Percentiles rank a stretch among this genome's conserved stretches.
Evolutionary conservation across 2,329 filamentous ascomycete species (phyloP).

Genomic region (Aspergillus floridensis): DNA sequence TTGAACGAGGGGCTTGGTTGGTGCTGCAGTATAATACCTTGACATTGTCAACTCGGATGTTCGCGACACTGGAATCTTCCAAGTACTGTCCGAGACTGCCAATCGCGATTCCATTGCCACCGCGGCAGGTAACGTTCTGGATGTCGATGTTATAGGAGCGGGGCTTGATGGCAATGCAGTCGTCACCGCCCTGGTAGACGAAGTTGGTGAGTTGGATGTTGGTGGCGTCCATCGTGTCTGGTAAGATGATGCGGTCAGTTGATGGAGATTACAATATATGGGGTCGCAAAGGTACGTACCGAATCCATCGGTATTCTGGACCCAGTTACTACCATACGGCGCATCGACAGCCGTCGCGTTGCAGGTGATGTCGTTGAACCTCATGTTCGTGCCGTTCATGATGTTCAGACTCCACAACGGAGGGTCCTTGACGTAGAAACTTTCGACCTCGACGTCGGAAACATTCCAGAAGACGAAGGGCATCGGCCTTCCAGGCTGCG

Average conservation of each 20-base stretch:
- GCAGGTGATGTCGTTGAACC: constrained; percentile 50
- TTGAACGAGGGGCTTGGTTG: background rate
- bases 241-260: background rate
- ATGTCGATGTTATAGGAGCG: constrained; percentile 59
- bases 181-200: constrained; percentile 57
- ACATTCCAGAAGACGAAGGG: constrained; percentile 60
- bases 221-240: constrained; percentile 54
- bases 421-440: constrained; percentile 53
- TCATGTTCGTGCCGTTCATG: constrained; percentile 57
- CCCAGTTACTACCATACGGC: constrained; percentile 54
- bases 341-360: constrained; percentile 53
- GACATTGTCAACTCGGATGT: constrained; percentile 50
- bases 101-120: constrained; percentile 53
- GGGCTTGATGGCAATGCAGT: constrained; percentile 62
- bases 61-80: constrained; percentile 52
- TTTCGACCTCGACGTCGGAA: constrained; percentile 52
- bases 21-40: constrained; percentile 14
- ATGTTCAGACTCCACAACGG: constrained; percentile 57
- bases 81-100: constrained; percentile 57
- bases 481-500: constrained; percentile 54
- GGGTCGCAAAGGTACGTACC: constrained; percentile 21
- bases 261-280: too few relatives aligned
- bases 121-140: constrained; percentile 55
- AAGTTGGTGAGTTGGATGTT: constrained; percentile 53
- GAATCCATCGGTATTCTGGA: constrained; percentile 59